Evolutionary conservation across 2,329 filamentous ascomycete species (phyloP), one percentile per base, ranked within the genome.

Genomic region (Aspergillus costaricaensis): DNA sequence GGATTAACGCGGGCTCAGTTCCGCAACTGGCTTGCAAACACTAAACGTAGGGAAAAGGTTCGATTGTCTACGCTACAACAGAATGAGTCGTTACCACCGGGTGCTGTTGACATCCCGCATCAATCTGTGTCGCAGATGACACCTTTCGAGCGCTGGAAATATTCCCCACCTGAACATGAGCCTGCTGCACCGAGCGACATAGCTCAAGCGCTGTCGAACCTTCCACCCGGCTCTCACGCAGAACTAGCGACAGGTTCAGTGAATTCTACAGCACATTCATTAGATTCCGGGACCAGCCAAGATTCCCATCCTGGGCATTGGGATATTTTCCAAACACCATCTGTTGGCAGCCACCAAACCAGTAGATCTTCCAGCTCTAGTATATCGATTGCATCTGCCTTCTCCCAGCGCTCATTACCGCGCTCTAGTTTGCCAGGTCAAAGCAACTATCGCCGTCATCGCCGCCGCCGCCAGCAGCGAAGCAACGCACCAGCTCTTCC

Each of bases 121-220:
- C 44, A 48, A 8, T 23, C 12, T 48, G 12, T 48, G 12, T 48
- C 41, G 1, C 41, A 21, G 12, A 44, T 86, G 68, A 83, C 84
- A 70, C 85, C 85, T 4, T 77, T 87, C 65, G 84, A 87, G 73
- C 75, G 85, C 79, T 88, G 85, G 85, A 80, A 85, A 68, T 78
- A 84, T 67, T 86, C 84, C 63, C 85, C 85, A 32, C 85, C 85
- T 27, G 84, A 87, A 73, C 80, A 86, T 75, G 85, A 87, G 79
- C 82, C 85, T 66, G 85, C 85, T 53, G 79, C 82, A 12, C 73
- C 86, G 62, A 81, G 78, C 30, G 85, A 82, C 74, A 87, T 88
- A 70, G 81, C 81, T 23, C 77, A 82, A 62, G 85, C 85, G 60
- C 79, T 87, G 49, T 63, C 70, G n/a, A 54, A 55, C 50, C 64